Evolutionary conservation across 805 yeast species (phyloP), one percentile per base, ranked within the genome.

Genomic region (Debaryomyces castellii): DNA sequence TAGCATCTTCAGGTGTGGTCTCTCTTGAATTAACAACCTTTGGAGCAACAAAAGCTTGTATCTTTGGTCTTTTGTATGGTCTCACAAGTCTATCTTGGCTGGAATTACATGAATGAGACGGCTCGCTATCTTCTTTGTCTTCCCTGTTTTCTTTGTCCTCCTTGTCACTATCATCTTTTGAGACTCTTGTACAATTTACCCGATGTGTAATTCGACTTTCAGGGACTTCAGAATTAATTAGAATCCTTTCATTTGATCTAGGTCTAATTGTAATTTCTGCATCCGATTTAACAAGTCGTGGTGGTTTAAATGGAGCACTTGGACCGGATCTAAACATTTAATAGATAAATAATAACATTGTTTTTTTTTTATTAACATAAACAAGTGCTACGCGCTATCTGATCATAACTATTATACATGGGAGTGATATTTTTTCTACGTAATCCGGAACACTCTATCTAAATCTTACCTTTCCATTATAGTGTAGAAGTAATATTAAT

Each of bases 281-380:
- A 22, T 22, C 20, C n/a, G 41, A 27, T 8, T 14, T 24, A 9
- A 40, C 20, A n/a, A 57, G 53, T 39, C 80, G 56, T 5, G 83
- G 83, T 8, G 82, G 77, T 52, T 71, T 80, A 63, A 80, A 80
- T 1, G 82, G 82, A 37, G 78, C 77, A 49, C 35, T 51, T 4
- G 45, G 44, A n/a, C 32, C 41, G 18, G 43, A 23, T 33, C 41
- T 44, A 39, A 40, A 41, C 46, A 48, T 48, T 21, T 16, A 32
- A 37, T 16, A 12, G 14, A 30, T 30, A 30, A 30, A 7, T 30
- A 30, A 30, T 14, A 16, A 14, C 34, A 30, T 30, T 11, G 7
- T 30, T 17, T 20, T 40, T 28, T 20, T 21, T 10, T 20, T 39
- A 30, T 20, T 17, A 25, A 18, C 5, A 14, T 23, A 39, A 11